Percentiles rank a stretch among this genome's conserved stretches.
phyloP scores from a whole-genome alignment of 345 rosid genomes.

The Rhodamnia argentea region DNA sequence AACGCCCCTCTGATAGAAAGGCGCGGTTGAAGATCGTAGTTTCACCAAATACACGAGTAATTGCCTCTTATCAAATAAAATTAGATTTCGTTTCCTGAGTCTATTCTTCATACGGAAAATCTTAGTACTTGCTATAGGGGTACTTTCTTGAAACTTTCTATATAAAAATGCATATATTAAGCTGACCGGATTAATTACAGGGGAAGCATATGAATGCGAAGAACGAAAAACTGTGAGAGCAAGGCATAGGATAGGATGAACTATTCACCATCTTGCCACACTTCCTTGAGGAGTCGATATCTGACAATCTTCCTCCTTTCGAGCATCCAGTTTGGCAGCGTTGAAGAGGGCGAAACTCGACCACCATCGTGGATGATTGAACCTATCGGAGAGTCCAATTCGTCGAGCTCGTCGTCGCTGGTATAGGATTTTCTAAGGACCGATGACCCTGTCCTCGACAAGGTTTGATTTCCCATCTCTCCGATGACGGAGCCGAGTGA shows the following conservation, averaged over 20 bases:
- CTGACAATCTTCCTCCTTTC: constrained; percentile 44
- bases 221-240: neutral
- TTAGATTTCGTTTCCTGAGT: too few species aligned
- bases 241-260: neutral
- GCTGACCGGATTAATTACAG: too few species aligned
- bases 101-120: too few species aligned
- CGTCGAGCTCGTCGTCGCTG: constrained; percentile 86
- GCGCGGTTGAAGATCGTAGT: too few species aligned
- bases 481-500: constrained; percentile 39
- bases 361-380: constrained; percentile 37
- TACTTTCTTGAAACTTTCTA: too few species aligned
- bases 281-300: constrained; percentile 64
- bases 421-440: constrained; percentile 59
- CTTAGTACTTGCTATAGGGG: too few species aligned
- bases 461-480: constrained; percentile 30
- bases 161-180: too few species aligned
- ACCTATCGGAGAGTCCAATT: constrained; percentile 59
- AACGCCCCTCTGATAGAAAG: too few species aligned
- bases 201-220: too few species aligned
- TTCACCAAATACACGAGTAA: too few species aligned
- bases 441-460: constrained; percentile 42
- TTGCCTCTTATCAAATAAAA: too few species aligned
- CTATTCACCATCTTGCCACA: constrained; percentile 52
- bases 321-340: constrained; percentile 35
- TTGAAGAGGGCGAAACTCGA: constrained; percentile 19